Percentiles rank a stretch among this genome's conserved stretches.
These are phyloP conservation scores for Arthrobotrys sinensis DNA, from an alignment of 2,329 filamentous ascomycete species.

Conservation along the genomic window DNA sequence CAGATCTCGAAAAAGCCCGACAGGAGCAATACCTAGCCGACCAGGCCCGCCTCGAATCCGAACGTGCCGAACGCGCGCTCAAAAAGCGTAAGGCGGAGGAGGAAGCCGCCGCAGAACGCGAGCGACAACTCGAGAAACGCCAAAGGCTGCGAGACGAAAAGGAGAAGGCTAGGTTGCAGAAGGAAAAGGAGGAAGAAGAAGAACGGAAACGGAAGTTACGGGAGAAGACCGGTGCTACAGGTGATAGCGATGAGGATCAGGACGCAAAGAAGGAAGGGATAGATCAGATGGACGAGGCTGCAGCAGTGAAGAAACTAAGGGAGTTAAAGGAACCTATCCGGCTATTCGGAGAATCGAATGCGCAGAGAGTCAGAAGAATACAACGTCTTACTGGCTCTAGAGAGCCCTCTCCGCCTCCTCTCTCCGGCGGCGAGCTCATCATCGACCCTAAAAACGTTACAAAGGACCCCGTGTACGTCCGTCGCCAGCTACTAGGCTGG, in stretches of 20 bases:
- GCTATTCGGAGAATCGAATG: constrained; percentile 86
- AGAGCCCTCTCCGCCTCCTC: constrained; percentile 71
- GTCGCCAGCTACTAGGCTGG: constrained; percentile 90
- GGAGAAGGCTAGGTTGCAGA: constrained; percentile 76
- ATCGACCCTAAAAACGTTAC: constrained; percentile 69
- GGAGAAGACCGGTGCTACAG: constrained; percentile 64
- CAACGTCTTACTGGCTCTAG: constrained; percentile 49
- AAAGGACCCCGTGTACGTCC: constrained; percentile 79
- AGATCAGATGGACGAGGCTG: constrained; percentile 80
- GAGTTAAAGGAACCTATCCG: constrained; percentile 79
- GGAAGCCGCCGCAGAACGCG: constrained; percentile 77
- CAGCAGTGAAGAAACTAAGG: constrained; percentile 78
- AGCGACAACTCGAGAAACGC: constrained; percentile 81
- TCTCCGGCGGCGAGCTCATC: constrained; percentile 71
- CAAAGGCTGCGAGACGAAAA: constrained; percentile 84
- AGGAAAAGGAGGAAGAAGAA: constrained; percentile 65
- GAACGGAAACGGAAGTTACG: constrained; percentile 68
- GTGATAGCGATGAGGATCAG: constrained; percentile 67
- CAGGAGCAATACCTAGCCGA: constrained; percentile 85
- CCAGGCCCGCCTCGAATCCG: constrained; percentile 80
- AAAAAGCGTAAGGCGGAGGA: constrained; percentile 93
- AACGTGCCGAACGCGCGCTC: constrained; percentile 78
- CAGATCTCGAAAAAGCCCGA: constrained; percentile 87
- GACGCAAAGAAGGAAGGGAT: constrained; percentile 17
- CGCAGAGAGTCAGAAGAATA: constrained; percentile 65